Evolutionary conservation across 163 green algal species (phyloP).

Genomic region (Picocystis sp.): DNA sequence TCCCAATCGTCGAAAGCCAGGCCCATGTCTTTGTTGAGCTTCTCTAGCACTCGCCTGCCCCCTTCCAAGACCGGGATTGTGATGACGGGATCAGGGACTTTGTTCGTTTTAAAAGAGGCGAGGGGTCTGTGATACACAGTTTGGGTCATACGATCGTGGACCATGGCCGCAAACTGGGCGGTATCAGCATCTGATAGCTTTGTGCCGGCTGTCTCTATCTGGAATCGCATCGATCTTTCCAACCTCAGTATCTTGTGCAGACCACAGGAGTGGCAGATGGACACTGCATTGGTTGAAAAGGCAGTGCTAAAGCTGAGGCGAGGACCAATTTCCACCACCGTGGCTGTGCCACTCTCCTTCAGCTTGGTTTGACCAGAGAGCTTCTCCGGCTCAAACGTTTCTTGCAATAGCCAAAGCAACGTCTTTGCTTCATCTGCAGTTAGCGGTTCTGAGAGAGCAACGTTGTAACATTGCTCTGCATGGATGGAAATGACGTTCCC

Average conservation of each 20-base stretch:
- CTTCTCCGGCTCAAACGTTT: conserved; percentile 89
- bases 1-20: conserved; percentile 95
- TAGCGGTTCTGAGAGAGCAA: conserved; percentile 45
- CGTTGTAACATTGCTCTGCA: conserved; percentile 76
- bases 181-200: conserved; percentile 29
- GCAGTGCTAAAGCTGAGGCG: conserved; percentile 87
- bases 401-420: conserved; percentile 78
- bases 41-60: conserved; percentile 65
- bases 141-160: conserved; percentile 99
- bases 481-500: conserved; percentile 23
- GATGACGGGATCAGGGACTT: conserved; percentile 49
- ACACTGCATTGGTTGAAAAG: conserved; percentile 88
- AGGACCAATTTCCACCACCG: conserved; percentile 79
- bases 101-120: conserved; percentile 43
- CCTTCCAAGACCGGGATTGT: conserved; percentile 44
- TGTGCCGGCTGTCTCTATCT: conserved; percentile 17
- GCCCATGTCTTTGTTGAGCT: conserved; percentile 74
- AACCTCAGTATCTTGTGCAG: conserved; percentile 51
- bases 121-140: conserved; percentile 61
- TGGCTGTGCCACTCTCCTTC: conserved; percentile 6
- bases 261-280: conserved; percentile 72
- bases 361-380: conserved; percentile 19
- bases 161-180: conserved; percentile 18
- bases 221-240: conserved; percentile 31
- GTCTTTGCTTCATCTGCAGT: conserved; percentile 45